Conservation (phyloP, 2,329 filamentous ascomycete genomes). For the Cladosporium colombiae region DNA sequence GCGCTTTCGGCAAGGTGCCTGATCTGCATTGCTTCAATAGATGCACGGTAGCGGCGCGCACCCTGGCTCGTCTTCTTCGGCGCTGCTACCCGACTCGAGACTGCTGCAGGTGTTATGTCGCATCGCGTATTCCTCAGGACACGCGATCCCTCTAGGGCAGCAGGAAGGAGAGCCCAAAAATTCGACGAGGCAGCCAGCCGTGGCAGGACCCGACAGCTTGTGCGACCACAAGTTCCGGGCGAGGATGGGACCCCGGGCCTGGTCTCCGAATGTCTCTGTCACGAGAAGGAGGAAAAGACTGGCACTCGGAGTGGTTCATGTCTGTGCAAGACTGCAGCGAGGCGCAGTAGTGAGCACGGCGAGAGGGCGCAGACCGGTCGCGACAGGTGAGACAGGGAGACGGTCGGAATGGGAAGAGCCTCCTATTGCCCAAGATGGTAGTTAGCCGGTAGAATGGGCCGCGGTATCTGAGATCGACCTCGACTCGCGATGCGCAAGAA, state of each 20-base stretch:
- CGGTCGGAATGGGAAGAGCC: not conserved
- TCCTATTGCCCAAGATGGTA: not conserved
- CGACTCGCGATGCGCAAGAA: not conserved
- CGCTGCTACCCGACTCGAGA: conserved; percentile 12
- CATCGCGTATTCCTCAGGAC: not conserved
- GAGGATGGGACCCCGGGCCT: not conserved
- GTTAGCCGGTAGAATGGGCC: not conserved
- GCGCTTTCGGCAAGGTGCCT: conserved; percentile 13
- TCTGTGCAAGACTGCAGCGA: not conserved
- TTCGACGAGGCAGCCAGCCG: conserved; percentile 1
- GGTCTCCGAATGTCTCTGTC: not conserved
- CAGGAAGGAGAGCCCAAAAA: not conserved
- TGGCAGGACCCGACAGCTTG: conserved; percentile 1
- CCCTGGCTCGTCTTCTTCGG: not conserved
- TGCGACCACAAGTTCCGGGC: conserved; percentile 1
- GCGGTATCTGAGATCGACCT: not conserved
- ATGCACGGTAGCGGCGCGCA: conserved; percentile 8
- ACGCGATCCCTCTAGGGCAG: not conserved
- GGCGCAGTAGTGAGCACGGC: not conserved
- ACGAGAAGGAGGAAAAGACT: not conserved
- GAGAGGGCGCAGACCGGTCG: not conserved
- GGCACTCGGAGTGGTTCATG: not conserved
- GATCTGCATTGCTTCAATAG: conserved; percentile 11
- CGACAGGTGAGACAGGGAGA: not conserved
- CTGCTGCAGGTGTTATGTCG: not conserved